Evolutionary conservation across 1,139 yeast genomes (phyloP).

Genomic region (Maudiozyma humilis): DNA sequence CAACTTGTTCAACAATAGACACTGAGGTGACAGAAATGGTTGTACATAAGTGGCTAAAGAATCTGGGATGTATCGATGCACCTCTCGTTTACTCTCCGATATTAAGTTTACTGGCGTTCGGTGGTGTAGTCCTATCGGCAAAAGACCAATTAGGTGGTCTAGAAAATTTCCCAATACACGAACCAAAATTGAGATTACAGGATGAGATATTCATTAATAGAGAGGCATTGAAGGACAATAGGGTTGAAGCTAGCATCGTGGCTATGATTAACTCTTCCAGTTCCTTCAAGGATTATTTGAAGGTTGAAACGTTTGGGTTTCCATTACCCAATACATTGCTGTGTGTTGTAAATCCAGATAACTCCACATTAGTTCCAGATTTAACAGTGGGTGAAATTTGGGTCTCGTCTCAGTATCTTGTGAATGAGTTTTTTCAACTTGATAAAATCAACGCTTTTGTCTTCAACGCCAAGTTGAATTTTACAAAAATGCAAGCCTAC

Average conservation of each 20-base stretch:
- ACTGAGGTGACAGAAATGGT: conserved; percentile 87
- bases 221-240: conserved; percentile 69
- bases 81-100: conserved; percentile 81
- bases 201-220: conserved; percentile 70
- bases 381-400: conserved; percentile 95
- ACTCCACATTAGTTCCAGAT: conserved; percentile 72
- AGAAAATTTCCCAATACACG: conserved; percentile 28
- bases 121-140: conserved; percentile 90
- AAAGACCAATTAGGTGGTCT: conserved; percentile 69
- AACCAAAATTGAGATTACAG: conserved; percentile 22
- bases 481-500: conserved; percentile 23
- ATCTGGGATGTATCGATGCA: conserved; percentile 76
- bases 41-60: conserved; percentile 86
- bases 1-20: conserved; percentile 86
- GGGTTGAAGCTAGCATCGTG: conserved; percentile 42
- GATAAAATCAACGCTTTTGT: conserved; percentile 31
- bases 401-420: conserved; percentile 41
- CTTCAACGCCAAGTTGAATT: conserved; percentile 29
- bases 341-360: conserved; percentile 90
- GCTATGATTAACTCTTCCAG: conserved; percentile 29
- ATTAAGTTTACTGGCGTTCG: conserved; percentile 83
- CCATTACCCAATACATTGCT: conserved; percentile 91
- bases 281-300: conserved; percentile 37
- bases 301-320: conserved; percentile 88
- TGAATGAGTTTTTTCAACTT: conserved; percentile 31